Percentiles rank a stretch among this genome's conserved stretches.
These are phyloP conservation scores for Takashimella koratensis DNA, from an alignment of 1,284 basidiomycete genomes.

Conservation along the genomic window DNA sequence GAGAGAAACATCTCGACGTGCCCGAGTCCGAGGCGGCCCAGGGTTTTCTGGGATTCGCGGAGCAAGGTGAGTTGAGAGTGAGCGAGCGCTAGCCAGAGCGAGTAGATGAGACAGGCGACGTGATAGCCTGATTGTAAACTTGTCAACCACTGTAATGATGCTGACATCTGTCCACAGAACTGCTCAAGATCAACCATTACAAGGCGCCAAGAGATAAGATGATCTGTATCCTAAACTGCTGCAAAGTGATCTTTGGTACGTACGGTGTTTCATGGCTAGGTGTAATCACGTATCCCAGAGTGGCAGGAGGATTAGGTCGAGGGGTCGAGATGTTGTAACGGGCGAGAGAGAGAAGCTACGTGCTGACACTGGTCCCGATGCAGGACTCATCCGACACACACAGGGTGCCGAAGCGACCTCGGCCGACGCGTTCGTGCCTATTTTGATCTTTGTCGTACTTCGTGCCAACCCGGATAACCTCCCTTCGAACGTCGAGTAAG, in stretches of 20 bases:
- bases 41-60: slow-evolving; percentile 90
- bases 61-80: slow-evolving; percentile 62
- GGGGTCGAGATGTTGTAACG: too few relatives aligned
- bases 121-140: too few relatives aligned
- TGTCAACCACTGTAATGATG: not conserved
- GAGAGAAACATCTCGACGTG: slow-evolving; percentile 83
- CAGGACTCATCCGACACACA: slow-evolving; percentile 85
- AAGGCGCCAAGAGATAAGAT: slow-evolving; percentile 97
- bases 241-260: slow-evolving; percentile 98
- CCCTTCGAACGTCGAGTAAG: slow-evolving; percentile 90
- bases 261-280: slow-evolving; percentile 1
- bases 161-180: slow-evolving; percentile 55
- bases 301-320: too few relatives aligned
- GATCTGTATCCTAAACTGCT: slow-evolving; percentile 95
- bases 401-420: slow-evolving; percentile 56
- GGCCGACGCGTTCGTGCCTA: slow-evolving; percentile 90
- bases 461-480: slow-evolving; percentile 90
- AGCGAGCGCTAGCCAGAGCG: not conserved
- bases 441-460: slow-evolving; percentile 90
- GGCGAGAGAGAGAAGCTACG: not conserved
- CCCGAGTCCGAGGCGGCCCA: slow-evolving; percentile 51
- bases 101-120: slow-evolving; percentile 2
- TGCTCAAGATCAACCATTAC: slow-evolving; percentile 96
- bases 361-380: too few relatives aligned
- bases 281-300: not conserved